These are phyloP conservation scores for Phyllachora maydis DNA, from an alignment of 2,329 filamentous ascomycete species.

Conservation along the genomic window DNA sequence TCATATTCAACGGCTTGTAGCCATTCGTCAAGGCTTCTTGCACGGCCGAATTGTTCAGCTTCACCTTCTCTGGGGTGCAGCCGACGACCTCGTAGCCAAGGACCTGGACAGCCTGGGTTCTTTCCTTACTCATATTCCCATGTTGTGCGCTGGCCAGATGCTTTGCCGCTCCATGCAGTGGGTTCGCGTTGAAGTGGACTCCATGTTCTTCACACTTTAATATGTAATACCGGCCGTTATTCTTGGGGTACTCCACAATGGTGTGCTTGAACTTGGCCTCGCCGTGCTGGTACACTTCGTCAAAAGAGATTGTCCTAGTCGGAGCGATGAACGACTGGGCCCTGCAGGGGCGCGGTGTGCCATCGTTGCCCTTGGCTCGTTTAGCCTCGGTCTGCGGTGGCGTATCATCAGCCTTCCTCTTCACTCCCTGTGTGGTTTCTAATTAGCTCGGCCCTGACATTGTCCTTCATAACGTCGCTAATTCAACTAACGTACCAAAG, in stretches of 20 bases:
- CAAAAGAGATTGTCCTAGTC: too few species aligned
- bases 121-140: slow-evolving; percentile 9
- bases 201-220: slow-evolving; percentile 16
- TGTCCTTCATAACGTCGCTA: too few species aligned
- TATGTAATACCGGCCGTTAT: slow-evolving; percentile 13
- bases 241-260: slow-evolving; percentile 11
- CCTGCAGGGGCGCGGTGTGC: too few species aligned
- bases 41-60: slow-evolving; percentile 13
- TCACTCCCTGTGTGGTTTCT: too few species aligned
- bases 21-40: slow-evolving; percentile 10
- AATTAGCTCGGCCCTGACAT: too few species aligned
- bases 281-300: slow-evolving; percentile 14
- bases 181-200: slow-evolving; percentile 13
- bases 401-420: too few species aligned
- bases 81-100: slow-evolving; percentile 14
- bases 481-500: too few species aligned
- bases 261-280: slow-evolving; percentile 12
- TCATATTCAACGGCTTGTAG: slow-evolving; percentile 11
- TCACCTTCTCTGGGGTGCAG: slow-evolving; percentile 10
- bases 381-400: too few species aligned
- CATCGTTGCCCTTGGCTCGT: too few species aligned
- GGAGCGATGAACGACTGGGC: too few species aligned
- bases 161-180: slow-evolving; percentile 15
- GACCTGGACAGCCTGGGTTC: slow-evolving; percentile 9
- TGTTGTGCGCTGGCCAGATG: slow-evolving; percentile 14